Evolutionary conservation across 129 eudicot genomes (phyloP).

Genomic region (Flaveria bidentis): DNA sequence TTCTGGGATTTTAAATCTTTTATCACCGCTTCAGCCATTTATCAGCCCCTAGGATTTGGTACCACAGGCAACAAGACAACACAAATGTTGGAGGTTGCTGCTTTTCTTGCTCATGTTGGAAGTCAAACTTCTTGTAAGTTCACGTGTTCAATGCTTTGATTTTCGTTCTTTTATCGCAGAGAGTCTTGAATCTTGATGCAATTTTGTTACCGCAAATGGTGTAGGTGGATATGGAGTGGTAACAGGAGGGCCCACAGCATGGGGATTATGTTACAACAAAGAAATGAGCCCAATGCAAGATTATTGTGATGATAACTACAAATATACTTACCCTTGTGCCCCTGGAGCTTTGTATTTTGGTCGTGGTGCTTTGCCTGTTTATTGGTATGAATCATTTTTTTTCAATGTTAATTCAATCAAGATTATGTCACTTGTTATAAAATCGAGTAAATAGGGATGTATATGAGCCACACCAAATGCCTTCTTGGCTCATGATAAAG

Average conservation of each 20-base stretch:
- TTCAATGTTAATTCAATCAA: neutral
- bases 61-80: constrained; percentile 81
- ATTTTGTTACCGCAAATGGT: constrained; percentile 22
- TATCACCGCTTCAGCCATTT: constrained; percentile 66
- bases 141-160: neutral
- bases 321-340: constrained; percentile 80
- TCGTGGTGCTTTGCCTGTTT: constrained; percentile 94
- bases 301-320: constrained; percentile 79
- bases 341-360: constrained; percentile 92
- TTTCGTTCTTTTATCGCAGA: constrained; percentile 8
- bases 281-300: constrained; percentile 89
- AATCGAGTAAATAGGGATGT: neutral
- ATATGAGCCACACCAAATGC: no score
- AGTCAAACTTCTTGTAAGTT: constrained; percentile 86
- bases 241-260: constrained; percentile 91
- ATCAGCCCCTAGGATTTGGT: constrained; percentile 82
- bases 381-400: constrained; percentile 48
- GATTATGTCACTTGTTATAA: neutral
- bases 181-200: neutral
- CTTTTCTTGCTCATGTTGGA: constrained; percentile 91
- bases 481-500: no score
- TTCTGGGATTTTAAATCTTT: constrained; percentile 86
- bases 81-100: constrained; percentile 84
- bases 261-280: constrained; percentile 93
- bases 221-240: constrained; percentile 97